Percentiles rank a stretch among this genome's conserved stretches.
Conservation (phyloP, 2,329 filamentous ascomycete species). For the Cytospora mali region DNA sequence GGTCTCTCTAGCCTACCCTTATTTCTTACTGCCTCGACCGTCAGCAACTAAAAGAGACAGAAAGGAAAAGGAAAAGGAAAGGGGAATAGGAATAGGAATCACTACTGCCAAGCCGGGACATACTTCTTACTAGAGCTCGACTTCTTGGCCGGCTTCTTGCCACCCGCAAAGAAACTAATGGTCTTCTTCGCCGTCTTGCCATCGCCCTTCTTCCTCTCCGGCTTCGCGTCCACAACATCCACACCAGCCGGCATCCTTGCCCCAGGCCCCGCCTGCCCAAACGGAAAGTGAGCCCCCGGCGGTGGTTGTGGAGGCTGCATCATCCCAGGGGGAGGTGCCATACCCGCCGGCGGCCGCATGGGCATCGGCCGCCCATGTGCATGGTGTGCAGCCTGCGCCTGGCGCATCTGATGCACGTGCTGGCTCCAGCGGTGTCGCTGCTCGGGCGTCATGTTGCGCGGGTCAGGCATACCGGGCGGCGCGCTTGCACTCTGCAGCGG, state of each 20-base stretch:
- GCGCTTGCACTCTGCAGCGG: slow-evolving; percentile 32
- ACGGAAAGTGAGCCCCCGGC: background rate
- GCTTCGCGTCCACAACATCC: slow-evolving; percentile 35
- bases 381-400: background rate
- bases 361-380: background rate
- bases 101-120: slow-evolving; percentile 25
- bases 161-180: slow-evolving; percentile 25
- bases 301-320: slow-evolving; percentile 5
- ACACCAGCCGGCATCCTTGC: slow-evolving; percentile 14
- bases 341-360: slow-evolving; percentile 8
- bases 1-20: background rate
- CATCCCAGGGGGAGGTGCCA: background rate
- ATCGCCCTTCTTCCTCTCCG: slow-evolving; percentile 36
- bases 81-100: background rate
- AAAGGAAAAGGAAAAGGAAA: slow-evolving; percentile 1
- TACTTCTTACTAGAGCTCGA: slow-evolving; percentile 36
- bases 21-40: slow-evolving; percentile 1
- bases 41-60: background rate
- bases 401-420: slow-evolving; percentile 2
- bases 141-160: slow-evolving; percentile 34
- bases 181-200: slow-evolving; percentile 20
- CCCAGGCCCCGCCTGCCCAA: background rate
- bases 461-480: slow-evolving; percentile 23
- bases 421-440: background rate
- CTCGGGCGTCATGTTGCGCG: slow-evolving; percentile 22